These are phyloP conservation scores for Penicillium subrubescens DNA, from an alignment of 495 filamentous ascomycete genomes.

Conservation along the genomic window DNA sequence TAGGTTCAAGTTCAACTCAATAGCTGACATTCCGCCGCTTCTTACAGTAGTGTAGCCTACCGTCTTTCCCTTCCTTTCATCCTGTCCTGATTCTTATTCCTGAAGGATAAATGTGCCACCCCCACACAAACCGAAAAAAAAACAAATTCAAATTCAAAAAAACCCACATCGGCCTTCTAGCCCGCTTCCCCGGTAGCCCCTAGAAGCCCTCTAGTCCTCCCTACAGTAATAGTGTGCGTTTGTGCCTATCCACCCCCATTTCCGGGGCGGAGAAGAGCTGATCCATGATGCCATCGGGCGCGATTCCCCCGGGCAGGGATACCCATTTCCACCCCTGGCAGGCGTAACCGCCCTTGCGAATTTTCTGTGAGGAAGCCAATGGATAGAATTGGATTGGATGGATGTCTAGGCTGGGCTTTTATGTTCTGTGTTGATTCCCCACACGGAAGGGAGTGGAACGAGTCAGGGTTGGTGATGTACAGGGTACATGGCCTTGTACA, in stretches of 20 bases:
- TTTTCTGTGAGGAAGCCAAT: too few relatives aligned
- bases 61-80: not conserved
- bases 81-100: not conserved
- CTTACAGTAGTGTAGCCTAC: not conserved
- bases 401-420: not conserved
- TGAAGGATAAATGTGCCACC: too few relatives aligned
- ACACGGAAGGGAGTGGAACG: not conserved
- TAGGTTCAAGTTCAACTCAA: not conserved
- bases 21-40: not conserved
- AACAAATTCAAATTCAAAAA: not conserved
- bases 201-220: not conserved
- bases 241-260: not conserved
- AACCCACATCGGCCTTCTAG: not conserved
- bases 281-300: not conserved
- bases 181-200: not conserved
- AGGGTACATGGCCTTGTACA: not conserved
- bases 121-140: not conserved
- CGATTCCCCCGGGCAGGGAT: conserved; percentile 2
- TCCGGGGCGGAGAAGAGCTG: conserved; percentile 18
- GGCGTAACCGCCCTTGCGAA: conserved; percentile 6
- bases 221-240: not conserved
- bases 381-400: too few relatives aligned
- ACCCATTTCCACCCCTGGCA: conserved; percentile 10
- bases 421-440: not conserved
- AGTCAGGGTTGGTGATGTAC: not conserved